phyloP scores from a whole-genome alignment of 257 asterid species.

The Jacaranda mimosifolia region DNA sequence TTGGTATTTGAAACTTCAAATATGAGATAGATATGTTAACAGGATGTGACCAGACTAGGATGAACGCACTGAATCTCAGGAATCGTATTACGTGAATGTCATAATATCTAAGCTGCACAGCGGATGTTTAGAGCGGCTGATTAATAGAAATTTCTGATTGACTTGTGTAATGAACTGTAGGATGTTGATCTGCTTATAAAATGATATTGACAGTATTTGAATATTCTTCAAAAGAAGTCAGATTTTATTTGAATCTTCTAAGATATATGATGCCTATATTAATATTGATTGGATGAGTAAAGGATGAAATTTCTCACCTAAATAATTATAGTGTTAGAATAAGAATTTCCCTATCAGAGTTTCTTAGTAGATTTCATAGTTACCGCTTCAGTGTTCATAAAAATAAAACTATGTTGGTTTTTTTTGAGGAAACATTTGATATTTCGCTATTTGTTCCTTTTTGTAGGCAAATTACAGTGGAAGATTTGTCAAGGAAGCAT shows the following conservation, averaged over 20 bases:
- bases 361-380: neutral
- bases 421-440: neutral
- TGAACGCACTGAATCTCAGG: neutral
- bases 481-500: conserved; percentile 80
- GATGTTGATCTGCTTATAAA: neutral
- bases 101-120: neutral
- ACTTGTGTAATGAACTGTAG: conserved; percentile 10
- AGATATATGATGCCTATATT: conserved; percentile 4
- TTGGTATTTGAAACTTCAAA: neutral
- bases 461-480: conserved; percentile 79
- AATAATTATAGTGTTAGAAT: neutral
- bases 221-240: neutral
- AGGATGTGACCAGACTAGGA: conserved; percentile 3
- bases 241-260: conserved; percentile 5
- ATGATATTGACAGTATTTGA: neutral
- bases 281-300: neutral
- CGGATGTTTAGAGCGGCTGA: neutral
- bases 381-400: neutral
- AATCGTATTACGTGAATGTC: neutral
- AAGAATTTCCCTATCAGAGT: neutral
- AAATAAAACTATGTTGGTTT: neutral
- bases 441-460: conserved; percentile 28
- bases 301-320: neutral
- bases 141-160: conserved; percentile 13
- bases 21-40: neutral